Evolutionary conservation across 805 yeast genomes (phyloP), one percentile per base, ranked within the genome.

Genomic region (Pichia heedii): DNA sequence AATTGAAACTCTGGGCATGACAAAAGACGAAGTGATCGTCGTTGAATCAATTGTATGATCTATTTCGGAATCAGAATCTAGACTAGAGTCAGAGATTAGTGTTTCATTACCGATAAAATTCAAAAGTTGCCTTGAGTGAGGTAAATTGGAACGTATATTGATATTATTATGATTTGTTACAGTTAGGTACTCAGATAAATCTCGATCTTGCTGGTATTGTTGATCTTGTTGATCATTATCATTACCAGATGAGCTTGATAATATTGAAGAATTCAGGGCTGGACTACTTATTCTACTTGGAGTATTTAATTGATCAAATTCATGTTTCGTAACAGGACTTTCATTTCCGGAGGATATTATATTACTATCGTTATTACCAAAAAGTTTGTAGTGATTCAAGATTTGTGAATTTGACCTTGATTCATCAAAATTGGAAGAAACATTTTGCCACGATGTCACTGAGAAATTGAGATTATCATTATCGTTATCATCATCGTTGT

Each of bases 1-100:
- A 10, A 62, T 45, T 5, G 66, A 58, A 12, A 65, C 63, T 32
- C 59, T 51, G 1, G 69, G 69, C 69, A 65, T 65, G 16, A 63
- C 60, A 49, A 65, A 65, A 1, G 66, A 61, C 3, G 68, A 66
- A 12, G 53, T 50, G 8, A 57, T 53, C 2, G 61, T 53, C 16
- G 65, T 54, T 12, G 60, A 48, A 39, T 57, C 56, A 12, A 50
- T 44, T 6, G 57, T 53, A n/a, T 46, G 42, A n/a, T 57, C 60
- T 3, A 52, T 54, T 18, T 53, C 57, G 9, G 44, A 21, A 24
- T 34, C 47, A 4, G 40, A 22, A 12, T 42, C 47, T 20, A 39
- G 26, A 16, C 52, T 55, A 2, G 50, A 41, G 36, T 54, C 58
- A 46, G 56, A 24, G 11, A 9, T 12, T 24, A 24, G 11, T 10